Conservation (phyloP, 257 asterid genomes). For the Striga asiatica region DNA sequence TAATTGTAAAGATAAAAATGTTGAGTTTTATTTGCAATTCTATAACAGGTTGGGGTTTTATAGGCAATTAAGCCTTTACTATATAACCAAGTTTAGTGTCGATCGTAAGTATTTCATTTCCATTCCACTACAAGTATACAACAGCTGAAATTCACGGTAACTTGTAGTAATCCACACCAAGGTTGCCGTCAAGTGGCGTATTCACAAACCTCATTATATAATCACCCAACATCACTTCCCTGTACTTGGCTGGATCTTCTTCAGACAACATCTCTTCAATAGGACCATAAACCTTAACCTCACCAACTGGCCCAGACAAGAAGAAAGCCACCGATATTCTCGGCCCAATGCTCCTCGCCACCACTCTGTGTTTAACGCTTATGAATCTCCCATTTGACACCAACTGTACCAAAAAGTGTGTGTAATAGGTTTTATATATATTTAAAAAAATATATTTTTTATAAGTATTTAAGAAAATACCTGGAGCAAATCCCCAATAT, state of each 20-base stretch:
- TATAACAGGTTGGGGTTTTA: too few species aligned
- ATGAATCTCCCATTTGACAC: constrained; percentile 33
- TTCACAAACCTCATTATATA: not conserved
- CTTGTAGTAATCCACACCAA: constrained; percentile 23
- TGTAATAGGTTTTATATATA: too few species aligned
- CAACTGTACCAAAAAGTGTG: constrained; percentile 20
- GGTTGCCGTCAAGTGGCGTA: constrained; percentile 21
- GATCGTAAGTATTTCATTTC: too few species aligned
- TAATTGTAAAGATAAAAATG: too few species aligned
- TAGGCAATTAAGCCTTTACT: too few species aligned
- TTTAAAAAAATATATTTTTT: too few species aligned
- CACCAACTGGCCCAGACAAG: constrained; percentile 1
- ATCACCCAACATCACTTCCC: constrained; percentile 19
- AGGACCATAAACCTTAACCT: constrained; percentile 24
- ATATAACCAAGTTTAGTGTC: too few species aligned
- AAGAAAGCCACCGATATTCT: constrained; percentile 38
- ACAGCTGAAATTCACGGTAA: constrained; percentile 6
- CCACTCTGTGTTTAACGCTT: constrained; percentile 35
- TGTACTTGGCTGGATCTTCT: constrained; percentile 33
- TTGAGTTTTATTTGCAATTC: too few species aligned
- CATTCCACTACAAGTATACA: too few species aligned
- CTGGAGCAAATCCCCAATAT: constrained; percentile 35
- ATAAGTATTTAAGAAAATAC: too few species aligned
- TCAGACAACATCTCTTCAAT: constrained; percentile 38
- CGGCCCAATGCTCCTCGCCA: constrained; percentile 27